Evolutionary conservation across 2,329 filamentous ascomycete species (phyloP), one percentile per base, ranked within the genome.

Genomic region (Sclerotinia sclerotiorum): DNA sequence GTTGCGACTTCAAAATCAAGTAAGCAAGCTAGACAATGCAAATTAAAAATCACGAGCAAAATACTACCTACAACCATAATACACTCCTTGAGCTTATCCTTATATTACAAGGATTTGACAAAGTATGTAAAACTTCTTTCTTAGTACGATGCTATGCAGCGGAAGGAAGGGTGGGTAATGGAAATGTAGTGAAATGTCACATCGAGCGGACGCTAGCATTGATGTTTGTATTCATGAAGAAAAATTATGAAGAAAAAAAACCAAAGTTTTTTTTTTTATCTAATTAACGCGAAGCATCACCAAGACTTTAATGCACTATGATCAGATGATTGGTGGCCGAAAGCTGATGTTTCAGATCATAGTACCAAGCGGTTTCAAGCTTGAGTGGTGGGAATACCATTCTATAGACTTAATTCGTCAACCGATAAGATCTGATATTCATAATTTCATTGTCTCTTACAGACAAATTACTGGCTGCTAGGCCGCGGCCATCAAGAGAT

Each of bases 251-350:
- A 15, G 29, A 7, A n/a, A 24, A 21, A 46, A 24, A 49, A 17
- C 5, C 1, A 10, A 35, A 35, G 35, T 35, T 6, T n/a, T 15
- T 62, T 32, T 3, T 35, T 17, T 27, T 19, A 51, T 63, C 60
- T 32, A 39, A 19, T 51, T 13, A 51, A 62, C 15, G 21, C 60
- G 21, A 63, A n/a, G 49, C 58, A 51, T 51, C 19, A 15, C 60
- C 46, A 51, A 51, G 46, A 51, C 27, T n/a, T 39, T 15, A 32
- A 63, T 24, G 24, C 21, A 10, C 60, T 51, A 46, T 46, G 15
- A 39, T 63, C 51, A 11, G 24, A 63, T 39, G 46, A 42, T 51
- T 62, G 58, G 58, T 61, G 58, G 29, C 60, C 60, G 39, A 62
- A 29, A 62, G 29, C 46, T 51, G 60, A 51, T 29, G 60, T 63